phyloP scores from a whole-genome alignment of 306 rosid species.

The Pterocarpus macrocarpus region DNA sequence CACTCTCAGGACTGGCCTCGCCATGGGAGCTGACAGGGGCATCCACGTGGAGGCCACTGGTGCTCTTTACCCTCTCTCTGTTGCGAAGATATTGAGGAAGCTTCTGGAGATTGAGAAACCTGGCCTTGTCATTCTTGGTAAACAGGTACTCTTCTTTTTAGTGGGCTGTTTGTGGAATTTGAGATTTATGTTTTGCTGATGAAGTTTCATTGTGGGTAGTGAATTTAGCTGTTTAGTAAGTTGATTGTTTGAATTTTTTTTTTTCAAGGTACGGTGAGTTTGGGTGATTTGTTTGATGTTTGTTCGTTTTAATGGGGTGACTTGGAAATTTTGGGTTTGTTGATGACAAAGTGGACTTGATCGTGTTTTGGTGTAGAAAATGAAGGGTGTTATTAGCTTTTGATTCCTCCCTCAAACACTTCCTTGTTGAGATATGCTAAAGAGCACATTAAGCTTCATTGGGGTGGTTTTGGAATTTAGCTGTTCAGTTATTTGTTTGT shows the following conservation, averaged over 20 bases:
- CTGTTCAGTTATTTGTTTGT: neutral
- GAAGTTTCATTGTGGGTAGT: neutral
- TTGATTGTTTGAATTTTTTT: neutral
- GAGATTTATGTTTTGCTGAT: conserved; percentile 18
- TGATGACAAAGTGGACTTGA: too few relatives aligned
- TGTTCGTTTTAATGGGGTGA: too few relatives aligned
- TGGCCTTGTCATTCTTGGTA: conserved; percentile 82
- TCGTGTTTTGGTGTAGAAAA: too few relatives aligned
- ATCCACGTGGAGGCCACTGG: conserved; percentile 75
- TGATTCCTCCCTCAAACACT: too few relatives aligned
- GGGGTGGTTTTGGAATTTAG: neutral
- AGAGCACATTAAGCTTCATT: neutral
- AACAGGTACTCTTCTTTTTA: conserved; percentile 61
- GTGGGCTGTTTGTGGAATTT: neutral
- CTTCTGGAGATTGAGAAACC: conserved; percentile 87
- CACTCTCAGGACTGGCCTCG: conserved; percentile 86
- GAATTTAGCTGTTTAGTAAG: neutral
- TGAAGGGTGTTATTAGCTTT: too few relatives aligned
- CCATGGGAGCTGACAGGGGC: conserved; percentile 94
- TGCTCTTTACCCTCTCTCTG: conserved; percentile 70
- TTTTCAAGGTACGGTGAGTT: neutral
- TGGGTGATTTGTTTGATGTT: neutral
- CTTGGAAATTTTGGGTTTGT: too few relatives aligned
- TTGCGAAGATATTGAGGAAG: conserved; percentile 81
- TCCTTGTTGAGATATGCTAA: too few relatives aligned